Evolutionary conservation across 2,329 filamentous ascomycete genomes (phyloP).

Genomic region (Trichophyton simii): DNA sequence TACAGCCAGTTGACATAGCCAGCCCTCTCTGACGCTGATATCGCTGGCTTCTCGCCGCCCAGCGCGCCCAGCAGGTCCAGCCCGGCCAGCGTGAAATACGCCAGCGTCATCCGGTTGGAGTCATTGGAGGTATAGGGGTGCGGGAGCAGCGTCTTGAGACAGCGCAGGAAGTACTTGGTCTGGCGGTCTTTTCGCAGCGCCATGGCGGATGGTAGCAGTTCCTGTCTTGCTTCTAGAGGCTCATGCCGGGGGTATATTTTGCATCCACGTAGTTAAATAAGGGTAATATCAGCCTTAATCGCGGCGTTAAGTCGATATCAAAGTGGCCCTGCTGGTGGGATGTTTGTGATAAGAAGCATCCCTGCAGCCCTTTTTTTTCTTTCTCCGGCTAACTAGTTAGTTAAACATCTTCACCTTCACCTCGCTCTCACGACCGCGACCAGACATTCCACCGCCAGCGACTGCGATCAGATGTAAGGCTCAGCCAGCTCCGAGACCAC

Average conservation of each 20-base stretch:
- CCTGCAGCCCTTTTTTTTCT: background rate
- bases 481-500: background rate
- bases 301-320: background rate
- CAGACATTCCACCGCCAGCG: background rate
- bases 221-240: background rate
- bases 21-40: slow-evolving; percentile 48
- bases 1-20: slow-evolving; percentile 50
- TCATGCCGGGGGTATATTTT: background rate
- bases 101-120: slow-evolving; percentile 78
- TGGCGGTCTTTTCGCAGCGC: slow-evolving; percentile 45
- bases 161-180: slow-evolving; percentile 85
- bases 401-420: background rate
- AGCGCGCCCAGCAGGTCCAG: slow-evolving; percentile 65
- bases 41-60: slow-evolving; percentile 28
- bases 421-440: background rate
- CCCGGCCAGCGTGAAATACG: slow-evolving; percentile 77
- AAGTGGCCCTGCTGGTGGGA: background rate
- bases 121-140: slow-evolving; percentile 76
- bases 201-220: background rate
- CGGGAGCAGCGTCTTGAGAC: slow-evolving; percentile 68
- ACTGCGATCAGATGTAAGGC: background rate
- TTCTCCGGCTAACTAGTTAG: background rate
- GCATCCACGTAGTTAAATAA: too few species aligned
- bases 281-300: background rate
- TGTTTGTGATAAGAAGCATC: background rate